phyloP scores from a whole-genome alignment of 2,329 filamentous ascomycete genomes.

The Penicillium glabrum region DNA sequence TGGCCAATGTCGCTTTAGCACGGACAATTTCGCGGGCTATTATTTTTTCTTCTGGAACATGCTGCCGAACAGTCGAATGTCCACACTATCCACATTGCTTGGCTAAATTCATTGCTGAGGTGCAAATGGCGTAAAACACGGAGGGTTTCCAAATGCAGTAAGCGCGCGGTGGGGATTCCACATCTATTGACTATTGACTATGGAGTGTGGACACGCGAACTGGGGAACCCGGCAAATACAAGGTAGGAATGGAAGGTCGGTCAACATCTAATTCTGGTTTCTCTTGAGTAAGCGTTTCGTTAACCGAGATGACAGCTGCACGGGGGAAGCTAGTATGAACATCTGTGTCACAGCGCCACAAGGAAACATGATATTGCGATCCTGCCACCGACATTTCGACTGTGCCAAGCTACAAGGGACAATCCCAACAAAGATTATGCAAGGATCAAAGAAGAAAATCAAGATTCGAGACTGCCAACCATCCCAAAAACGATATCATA shows the following conservation, averaged over 20 bases:
- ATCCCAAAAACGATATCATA: neutral
- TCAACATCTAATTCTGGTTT: neutral
- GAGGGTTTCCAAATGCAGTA: neutral
- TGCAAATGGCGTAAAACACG: neutral
- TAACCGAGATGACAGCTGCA: neutral
- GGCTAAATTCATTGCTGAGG: neutral
- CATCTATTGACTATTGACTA: neutral
- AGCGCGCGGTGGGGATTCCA: neutral
- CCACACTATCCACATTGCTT: neutral
- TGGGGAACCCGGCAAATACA: neutral
- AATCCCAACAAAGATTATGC: neutral
- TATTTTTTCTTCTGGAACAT: conserved; percentile 8
- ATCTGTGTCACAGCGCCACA: neutral
- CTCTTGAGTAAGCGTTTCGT: neutral
- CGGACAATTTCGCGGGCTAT: neutral
- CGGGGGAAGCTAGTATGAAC: neutral
- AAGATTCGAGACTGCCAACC: neutral
- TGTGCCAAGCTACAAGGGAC: neutral
- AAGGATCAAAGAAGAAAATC: neutral
- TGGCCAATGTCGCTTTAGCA: conserved; percentile 4
- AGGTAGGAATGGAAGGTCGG: neutral
- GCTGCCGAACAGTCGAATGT: neutral
- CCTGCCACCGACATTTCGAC: neutral
- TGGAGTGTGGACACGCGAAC: neutral
- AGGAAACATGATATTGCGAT: neutral